Base-by-base conservation (phyloP, 2,329 filamentous ascomycete species). In the Corynespora cassiicola region DNA sequence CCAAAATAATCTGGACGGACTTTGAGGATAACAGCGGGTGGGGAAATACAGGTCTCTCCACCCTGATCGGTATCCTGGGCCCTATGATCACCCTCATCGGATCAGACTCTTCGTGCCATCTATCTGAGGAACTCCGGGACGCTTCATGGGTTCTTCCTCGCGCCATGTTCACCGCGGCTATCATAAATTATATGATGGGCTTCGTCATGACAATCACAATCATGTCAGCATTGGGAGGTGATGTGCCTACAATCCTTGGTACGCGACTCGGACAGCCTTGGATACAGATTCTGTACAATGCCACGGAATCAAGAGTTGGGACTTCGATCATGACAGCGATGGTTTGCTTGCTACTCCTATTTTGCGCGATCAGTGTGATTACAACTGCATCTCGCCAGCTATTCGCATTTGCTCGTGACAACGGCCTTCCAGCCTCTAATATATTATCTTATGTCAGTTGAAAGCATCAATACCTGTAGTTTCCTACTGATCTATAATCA, bases 1-100 rank as follows among this genome's bases (percentile, higher is more conserved):
- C 71, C 0, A 47, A 63, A 10, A 61, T 66, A 2, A 73, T 76
- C 0, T 76, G 77, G 38, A 67, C 70, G 3, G 45, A 64, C 1
- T 78, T 79, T 49, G 54, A 61, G 9, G 75, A 79, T 39, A 43
- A 52, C 11, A 73, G 71, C 3, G 67, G 61, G 5, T 74, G 70
- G 69, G 56, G 60, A 1, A 69, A 50, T 17, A 58, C 52, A 7
- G 68, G 69, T 2, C 54, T 77, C 7, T 71, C 74, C 3, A 54
- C 56, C n/a, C 47, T 73, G 22, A 61, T 74, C 14, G 72, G 71
- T 5, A 45, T 70, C 9, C 55, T 42, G 0, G 56, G 53, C 2
- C 55, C 61, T 2, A 55, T 62, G 2, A 57, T 64, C n/a, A 58
- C 60, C 7, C 48, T 71, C 4, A 40, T 58, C 10, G 66, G 69